Percentiles rank a stretch among this genome's conserved stretches.
Conservation (phyloP, 768 basidiomycete species). For the Mycena albidolilacea region DNA sequence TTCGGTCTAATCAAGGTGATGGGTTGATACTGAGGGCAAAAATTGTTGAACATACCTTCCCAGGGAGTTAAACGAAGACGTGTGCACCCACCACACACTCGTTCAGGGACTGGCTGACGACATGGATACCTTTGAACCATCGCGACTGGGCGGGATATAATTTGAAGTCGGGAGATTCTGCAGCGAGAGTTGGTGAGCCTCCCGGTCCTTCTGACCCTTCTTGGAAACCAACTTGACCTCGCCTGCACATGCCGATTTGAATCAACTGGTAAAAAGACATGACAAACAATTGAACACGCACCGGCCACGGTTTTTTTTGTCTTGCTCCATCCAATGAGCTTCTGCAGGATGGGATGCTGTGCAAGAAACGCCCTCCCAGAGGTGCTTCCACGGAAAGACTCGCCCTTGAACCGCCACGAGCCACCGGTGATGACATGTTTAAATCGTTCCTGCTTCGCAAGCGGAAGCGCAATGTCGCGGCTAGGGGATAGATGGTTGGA, state of each 20-base stretch:
- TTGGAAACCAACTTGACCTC: not conserved
- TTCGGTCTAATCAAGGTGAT: not conserved
- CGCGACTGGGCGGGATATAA: not conserved
- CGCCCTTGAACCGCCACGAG: not conserved
- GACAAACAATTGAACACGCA: not conserved
- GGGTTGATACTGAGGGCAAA: not conserved
- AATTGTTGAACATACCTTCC: not conserved
- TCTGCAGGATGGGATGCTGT: not conserved
- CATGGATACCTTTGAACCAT: not conserved
- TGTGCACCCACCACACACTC: not conserved
- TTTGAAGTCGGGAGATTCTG: not conserved
- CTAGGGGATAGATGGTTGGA: not conserved
- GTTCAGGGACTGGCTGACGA: not conserved
- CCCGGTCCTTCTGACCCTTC: not conserved
- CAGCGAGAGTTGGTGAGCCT: not conserved
- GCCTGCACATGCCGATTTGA: not conserved
- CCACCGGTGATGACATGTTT: not conserved
- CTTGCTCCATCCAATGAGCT: not conserved
- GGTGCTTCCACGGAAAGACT: not conserved
- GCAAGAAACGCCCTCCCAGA: not conserved
- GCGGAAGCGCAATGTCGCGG: not conserved
- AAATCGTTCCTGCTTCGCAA: not conserved
- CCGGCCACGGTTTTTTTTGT: not conserved
- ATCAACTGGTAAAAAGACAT: not conserved
- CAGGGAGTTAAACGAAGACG: not conserved